Evolutionary conservation across 2,329 filamentous ascomycete genomes (phyloP), one percentile per base, ranked within the genome.

Genomic region (Daldinia eschscholtzii): DNA sequence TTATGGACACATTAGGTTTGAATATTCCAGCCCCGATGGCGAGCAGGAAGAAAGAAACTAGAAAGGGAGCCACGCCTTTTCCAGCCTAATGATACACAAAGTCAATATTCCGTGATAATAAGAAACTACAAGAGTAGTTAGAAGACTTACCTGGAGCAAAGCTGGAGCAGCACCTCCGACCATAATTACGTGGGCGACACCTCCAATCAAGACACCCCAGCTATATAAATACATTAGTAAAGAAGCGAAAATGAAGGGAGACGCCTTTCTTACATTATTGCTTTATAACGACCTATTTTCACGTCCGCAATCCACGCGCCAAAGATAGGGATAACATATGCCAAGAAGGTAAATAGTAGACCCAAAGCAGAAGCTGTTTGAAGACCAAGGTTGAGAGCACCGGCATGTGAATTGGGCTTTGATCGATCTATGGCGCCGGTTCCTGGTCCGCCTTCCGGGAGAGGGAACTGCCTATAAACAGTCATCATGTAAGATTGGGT

Each of bases 11-110:
- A 61, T 83, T 93, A 18, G 88, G 85, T 80, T 93, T 93, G 84
- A 93, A 92, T 64, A 89, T 87, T 64, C 91, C 91, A 1, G 89
- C 91, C 50, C 90, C 91, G 5, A 92, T 73, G 1, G 89, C 89
- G 77, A 92, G 89, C 65, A 92, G 83, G 50, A 92, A 79, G 71
- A 92, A 84, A 26, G 88, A 88, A 33, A 89, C 80, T 1, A 90
- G 79, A 63, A 92, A 90, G 6, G 86, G 86, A 0, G 84, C 87
- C n/a, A 90, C 84, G 44, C 73, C 73, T 35, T 72, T 66, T 41
- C 73, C 73, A 6, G 71, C 75, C 23, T 55, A 15, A 55, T 20
- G 7, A 12, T 6, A 12, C 12, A 6, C 20, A 2, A 1, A 10
- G 50, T 55, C 23, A 55, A 15, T 37, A 13, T 37, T 1, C 23